phyloP scores from a whole-genome alignment of 2,329 filamentous ascomycete genomes.

The Alternaria panax region DNA sequence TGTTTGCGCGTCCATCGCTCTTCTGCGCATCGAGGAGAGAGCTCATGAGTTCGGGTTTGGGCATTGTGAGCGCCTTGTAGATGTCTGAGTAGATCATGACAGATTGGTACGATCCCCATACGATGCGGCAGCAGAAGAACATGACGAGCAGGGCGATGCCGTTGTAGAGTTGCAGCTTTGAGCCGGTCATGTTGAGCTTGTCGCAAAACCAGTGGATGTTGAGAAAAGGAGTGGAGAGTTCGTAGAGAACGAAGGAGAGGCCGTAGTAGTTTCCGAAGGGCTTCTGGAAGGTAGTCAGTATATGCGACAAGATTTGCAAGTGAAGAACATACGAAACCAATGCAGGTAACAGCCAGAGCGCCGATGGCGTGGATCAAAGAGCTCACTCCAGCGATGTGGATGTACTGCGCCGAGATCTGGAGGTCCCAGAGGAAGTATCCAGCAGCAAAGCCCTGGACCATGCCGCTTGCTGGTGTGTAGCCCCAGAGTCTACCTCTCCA shows the following conservation, averaged over 20 bases:
- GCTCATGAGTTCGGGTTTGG: conserved; percentile 21
- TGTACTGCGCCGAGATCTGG: conserved; percentile 69
- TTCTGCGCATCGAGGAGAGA: conserved; percentile 48
- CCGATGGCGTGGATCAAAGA: conserved; percentile 78
- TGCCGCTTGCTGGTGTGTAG: conserved; percentile 75
- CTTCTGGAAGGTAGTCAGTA: conserved; percentile 60
- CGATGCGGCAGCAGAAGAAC: conserved; percentile 77
- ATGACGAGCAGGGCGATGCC: conserved; percentile 73
- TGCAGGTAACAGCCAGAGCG: conserved; percentile 74
- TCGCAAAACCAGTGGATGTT: conserved; percentile 93
- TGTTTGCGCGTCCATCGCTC: conserved; percentile 56
- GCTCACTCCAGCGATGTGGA: conserved; percentile 75
- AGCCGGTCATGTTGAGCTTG: conserved; percentile 80
- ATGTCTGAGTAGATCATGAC: conserved; percentile 70
- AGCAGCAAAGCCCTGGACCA: conserved; percentile 77
- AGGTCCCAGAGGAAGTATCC: conserved; percentile 89
- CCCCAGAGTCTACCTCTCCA: conserved; percentile 77
- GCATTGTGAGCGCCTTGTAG: conserved; percentile 55
- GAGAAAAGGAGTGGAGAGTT: conserved; percentile 82
- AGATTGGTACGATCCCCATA: conserved; percentile 79
- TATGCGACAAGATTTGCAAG: background rate
- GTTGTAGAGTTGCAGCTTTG: conserved; percentile 76
- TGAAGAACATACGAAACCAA: conserved; percentile 73
- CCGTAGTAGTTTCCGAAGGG: conserved; percentile 87
- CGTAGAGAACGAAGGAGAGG: conserved; percentile 82